phyloP scores from a whole-genome alignment of 805 yeast genomes.

The Sugiyamaella valdiviana region DNA sequence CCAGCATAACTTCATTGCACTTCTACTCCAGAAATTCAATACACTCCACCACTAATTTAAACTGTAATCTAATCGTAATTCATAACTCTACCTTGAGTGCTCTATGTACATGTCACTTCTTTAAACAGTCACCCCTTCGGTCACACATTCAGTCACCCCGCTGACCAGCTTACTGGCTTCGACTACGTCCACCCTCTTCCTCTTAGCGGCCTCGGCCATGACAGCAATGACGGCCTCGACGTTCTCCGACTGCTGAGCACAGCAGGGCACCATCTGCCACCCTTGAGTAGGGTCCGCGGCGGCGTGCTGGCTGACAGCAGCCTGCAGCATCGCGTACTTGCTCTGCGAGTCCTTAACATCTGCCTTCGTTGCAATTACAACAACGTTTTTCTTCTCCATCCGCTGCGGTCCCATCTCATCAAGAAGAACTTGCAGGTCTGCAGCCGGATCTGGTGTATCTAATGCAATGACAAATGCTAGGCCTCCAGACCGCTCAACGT shows the following conservation, averaged over 20 bases:
- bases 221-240: slow-evolving; percentile 59
- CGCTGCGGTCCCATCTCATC: slow-evolving; percentile 66
- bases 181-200: too few relatives aligned
- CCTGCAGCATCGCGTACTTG: slow-evolving; percentile 42
- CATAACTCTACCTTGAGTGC: too few relatives aligned
- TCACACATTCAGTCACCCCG: too few relatives aligned
- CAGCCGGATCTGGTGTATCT: slow-evolving; percentile 58
- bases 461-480: slow-evolving; percentile 79
- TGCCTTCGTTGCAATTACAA: slow-evolving; percentile 92
- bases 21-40: too few relatives aligned
- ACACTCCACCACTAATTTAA: too few relatives aligned
- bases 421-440: slow-evolving; percentile 56
- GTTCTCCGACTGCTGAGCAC: slow-evolving; percentile 70
- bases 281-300: slow-evolving; percentile 17
- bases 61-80: too few relatives aligned
- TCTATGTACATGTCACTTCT: too few relatives aligned
- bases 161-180: too few relatives aligned
- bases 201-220: slow-evolving; percentile 47
- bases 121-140: too few relatives aligned
- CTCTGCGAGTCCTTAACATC: slow-evolving; percentile 56
- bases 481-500: slow-evolving; percentile 87
- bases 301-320: slow-evolving; percentile 33
- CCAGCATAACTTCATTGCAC: too few relatives aligned
- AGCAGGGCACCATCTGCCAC: slow-evolving; percentile 79
- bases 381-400: slow-evolving; percentile 51